These are phyloP conservation scores for Blepharisma stoltei DNA, from an alignment of 73 alveolate genomes.

Conservation along the genomic window DNA sequence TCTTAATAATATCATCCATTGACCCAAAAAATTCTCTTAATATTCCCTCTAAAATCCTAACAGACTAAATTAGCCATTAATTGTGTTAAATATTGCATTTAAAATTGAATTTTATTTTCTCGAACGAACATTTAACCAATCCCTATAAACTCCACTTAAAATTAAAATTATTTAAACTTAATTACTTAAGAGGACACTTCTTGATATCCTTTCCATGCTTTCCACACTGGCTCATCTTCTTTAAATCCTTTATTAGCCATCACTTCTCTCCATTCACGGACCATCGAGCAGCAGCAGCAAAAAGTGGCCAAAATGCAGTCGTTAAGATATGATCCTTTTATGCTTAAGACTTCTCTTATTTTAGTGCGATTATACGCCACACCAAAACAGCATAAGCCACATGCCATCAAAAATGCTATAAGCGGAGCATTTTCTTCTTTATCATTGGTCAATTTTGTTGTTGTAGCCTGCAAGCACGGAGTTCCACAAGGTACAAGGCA, in stretches of 20 bases:
- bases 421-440: neutral
- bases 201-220: neutral
- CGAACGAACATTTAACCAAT: no score
- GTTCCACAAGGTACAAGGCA: slow-evolving; percentile 13
- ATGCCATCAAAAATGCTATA: neutral
- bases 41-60: no score
- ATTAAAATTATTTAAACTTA: no score
- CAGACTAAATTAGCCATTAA: no score
- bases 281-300: slow-evolving; percentile 24
- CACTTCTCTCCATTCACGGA: slow-evolving; percentile 31
- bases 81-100: no score
- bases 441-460: neutral
- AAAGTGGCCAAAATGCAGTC: slow-evolving; percentile 1
- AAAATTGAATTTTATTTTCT: no score
- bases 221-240: slow-evolving; percentile 27
- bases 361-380: slow-evolving; percentile 24
- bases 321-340: slow-evolving; percentile 13
- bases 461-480: neutral
- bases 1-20: no score
- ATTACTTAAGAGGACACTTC: neutral
- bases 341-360: neutral
- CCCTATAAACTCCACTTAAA: no score
- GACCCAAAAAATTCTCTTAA: no score
- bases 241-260: neutral
- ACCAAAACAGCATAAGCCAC: slow-evolving; percentile 25